Evolutionary conservation across 2,329 filamentous ascomycete species (phyloP).

Genomic region (Didymella keratinophila): DNA sequence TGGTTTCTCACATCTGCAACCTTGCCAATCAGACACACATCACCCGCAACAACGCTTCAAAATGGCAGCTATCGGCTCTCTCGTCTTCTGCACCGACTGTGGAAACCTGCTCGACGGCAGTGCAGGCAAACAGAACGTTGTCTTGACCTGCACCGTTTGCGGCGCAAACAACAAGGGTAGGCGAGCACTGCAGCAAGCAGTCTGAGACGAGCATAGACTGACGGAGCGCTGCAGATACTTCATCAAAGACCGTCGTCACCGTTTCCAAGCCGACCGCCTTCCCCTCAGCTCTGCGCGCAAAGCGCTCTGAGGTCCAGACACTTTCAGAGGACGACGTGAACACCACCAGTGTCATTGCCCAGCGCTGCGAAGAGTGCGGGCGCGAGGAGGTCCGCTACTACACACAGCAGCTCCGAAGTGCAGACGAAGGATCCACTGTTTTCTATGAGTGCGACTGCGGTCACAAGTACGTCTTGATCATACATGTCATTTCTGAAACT

Average conservation of each 20-base stretch:
- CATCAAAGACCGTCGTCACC: constrained; percentile 77
- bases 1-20: constrained; percentile 23
- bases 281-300: constrained; percentile 85
- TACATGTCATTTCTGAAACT: background rate
- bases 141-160: constrained; percentile 85
- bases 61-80: constrained; percentile 89
- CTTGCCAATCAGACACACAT: constrained; percentile 7
- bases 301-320: constrained; percentile 84
- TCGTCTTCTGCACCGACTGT: constrained; percentile 93
- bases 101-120: constrained; percentile 87
- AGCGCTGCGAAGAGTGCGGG: constrained; percentile 82
- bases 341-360: constrained; percentile 72
- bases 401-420: constrained; percentile 84
- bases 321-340: constrained; percentile 79
- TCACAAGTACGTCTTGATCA: constrained; percentile 69
- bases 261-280: constrained; percentile 89
- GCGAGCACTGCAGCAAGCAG: constrained; percentile 4
- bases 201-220: constrained; percentile 4
- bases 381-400: constrained; percentile 84
- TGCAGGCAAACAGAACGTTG: constrained; percentile 76
- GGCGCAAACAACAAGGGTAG: constrained; percentile 83
- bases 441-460: constrained; percentile 91
- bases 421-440: constrained; percentile 92
- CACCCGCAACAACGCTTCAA: constrained; percentile 28
- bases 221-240: constrained; percentile 36